phyloP scores from a whole-genome alignment of 75 land plant genomes.

The Ceratopteris richardii region DNA sequence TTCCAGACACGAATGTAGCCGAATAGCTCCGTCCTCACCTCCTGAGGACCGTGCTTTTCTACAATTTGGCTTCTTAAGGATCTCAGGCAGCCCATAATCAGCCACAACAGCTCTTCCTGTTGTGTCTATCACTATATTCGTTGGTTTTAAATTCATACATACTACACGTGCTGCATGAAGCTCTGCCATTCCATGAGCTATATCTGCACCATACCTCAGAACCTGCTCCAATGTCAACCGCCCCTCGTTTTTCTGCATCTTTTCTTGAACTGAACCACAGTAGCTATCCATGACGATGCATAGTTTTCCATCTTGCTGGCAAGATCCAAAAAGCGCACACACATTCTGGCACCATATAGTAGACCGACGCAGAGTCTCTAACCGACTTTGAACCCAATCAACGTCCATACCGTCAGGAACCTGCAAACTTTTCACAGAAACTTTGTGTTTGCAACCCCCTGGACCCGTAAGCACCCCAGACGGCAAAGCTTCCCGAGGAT shows the following conservation, averaged over 20 bases:
- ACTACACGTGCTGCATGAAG: slow-evolving; percentile 91
- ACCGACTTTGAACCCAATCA: slow-evolving; percentile 47
- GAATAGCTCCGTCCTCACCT: slow-evolving; percentile 37
- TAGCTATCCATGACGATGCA: slow-evolving; percentile 74
- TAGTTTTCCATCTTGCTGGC: slow-evolving; percentile 49
- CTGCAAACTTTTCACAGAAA: slow-evolving; percentile 71
- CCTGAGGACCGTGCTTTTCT: slow-evolving; percentile 38
- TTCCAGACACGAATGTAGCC: slow-evolving; percentile 73
- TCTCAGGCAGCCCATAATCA: slow-evolving; percentile 81
- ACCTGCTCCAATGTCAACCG: slow-evolving; percentile 87
- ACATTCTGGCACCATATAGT: slow-evolving; percentile 94
- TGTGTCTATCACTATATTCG: slow-evolving; percentile 73
- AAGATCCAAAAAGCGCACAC: slow-evolving; percentile 66
- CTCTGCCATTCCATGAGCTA: slow-evolving; percentile 91
- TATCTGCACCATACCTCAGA: slow-evolving; percentile 88
- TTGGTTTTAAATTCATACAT: slow-evolving; percentile 89
- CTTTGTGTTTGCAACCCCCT: slow-evolving; percentile 52
- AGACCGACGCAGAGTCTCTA: slow-evolving; percentile 54
- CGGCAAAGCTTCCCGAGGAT: no score
- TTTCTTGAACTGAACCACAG: slow-evolving; percentile 51
- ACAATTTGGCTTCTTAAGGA: slow-evolving; percentile 68
- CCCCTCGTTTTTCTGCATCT: slow-evolving; percentile 80
- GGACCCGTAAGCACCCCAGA: slow-evolving; percentile 38
- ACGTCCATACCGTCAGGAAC: slow-evolving; percentile 48
- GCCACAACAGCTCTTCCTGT: slow-evolving; percentile 82